Base-by-base conservation (phyloP, 371 early-diverging fungal genomes). In the Syncephalastrum racemosum region DNA sequence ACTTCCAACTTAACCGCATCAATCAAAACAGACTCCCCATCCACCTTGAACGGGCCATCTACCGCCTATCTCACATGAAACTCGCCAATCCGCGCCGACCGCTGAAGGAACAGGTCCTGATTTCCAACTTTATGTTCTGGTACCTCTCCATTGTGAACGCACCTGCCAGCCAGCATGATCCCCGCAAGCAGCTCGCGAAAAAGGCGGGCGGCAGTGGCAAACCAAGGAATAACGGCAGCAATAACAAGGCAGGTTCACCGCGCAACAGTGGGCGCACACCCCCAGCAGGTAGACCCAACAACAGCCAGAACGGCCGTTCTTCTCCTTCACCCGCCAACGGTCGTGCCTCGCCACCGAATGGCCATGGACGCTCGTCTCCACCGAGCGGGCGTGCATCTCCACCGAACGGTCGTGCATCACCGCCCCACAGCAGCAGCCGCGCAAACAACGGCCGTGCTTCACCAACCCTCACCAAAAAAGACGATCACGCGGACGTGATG, bases 111-210 rank as follows among this genome's bases (percentile, higher is more conserved):
- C 96, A 98, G 67, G 98, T 98, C 4, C 68, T 94, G 56, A 90
- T 98, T 27, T 91, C 92, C 19, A 98, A 98, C 61, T 83, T 95
- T 69, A 94, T 98, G 95, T 89, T 96, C 70, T 94, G 93, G 88
- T 96, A 95, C 66, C 77, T 97, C 8, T 78, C 85, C 2, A 80
- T 90, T 15, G 85, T 90, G 55, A 80, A 78, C 19, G 54, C 43
- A 13, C 53, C 54, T 23, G 53, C 15, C 18, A 36, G 24, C 36
- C 51, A 55, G n/a, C 60, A 62, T 49, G 50, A 25, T 43, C 36
- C 57, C 24, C 54, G 44, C 22, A 62, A 65, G 42, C 48, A 54
- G 16, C 22, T 60, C 20, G 56, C 48, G 10, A 64, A 62, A 23
- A 59, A 58, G 45, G 36, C 36, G 12, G 36, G 36, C 36, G 36